These are phyloP conservation scores for Neurospora discreta DNA, from an alignment of 495 filamentous ascomycete genomes.

Conservation along the genomic window DNA sequence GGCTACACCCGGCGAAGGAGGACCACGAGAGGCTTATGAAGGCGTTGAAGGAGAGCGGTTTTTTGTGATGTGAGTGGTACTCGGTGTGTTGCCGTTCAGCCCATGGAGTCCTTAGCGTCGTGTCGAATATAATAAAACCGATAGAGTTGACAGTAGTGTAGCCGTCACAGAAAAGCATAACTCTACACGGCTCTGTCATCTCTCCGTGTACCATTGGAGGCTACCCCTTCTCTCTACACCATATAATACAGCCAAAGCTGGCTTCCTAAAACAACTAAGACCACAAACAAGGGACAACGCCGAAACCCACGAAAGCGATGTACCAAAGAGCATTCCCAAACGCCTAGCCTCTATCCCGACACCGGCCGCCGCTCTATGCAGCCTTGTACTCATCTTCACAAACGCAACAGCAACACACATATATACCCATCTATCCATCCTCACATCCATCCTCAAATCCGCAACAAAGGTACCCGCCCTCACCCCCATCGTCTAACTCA, in stretches of 20 bases:
- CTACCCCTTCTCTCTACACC: not conserved
- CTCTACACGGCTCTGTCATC: not conserved
- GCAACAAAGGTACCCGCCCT: not conserved
- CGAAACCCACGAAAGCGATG: not conserved
- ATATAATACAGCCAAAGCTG: not conserved
- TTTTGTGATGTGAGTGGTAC: constrained; percentile 22
- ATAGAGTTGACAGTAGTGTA: not conserved
- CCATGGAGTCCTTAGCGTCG: not conserved
- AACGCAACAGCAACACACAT: not conserved
- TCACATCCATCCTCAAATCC: not conserved
- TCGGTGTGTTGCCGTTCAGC: not conserved
- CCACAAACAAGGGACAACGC: not conserved
- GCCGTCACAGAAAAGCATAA: not conserved
- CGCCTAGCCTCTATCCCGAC: not conserved
- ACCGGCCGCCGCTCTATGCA: not conserved
- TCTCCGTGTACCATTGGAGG: not conserved
- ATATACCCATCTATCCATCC: not conserved
- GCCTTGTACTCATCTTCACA: not conserved
- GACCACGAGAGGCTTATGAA: constrained; percentile 18
- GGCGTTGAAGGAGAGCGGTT: constrained; percentile 23
- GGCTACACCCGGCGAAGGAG: constrained; percentile 11
- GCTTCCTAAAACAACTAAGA: not conserved
- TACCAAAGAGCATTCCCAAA: not conserved
- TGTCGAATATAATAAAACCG: not conserved
- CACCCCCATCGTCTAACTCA: constrained; percentile 14